These are phyloP conservation scores for Helicostylum pulchrum DNA, from an alignment of 192 early-diverging fungal species.

Conservation along the genomic window DNA sequence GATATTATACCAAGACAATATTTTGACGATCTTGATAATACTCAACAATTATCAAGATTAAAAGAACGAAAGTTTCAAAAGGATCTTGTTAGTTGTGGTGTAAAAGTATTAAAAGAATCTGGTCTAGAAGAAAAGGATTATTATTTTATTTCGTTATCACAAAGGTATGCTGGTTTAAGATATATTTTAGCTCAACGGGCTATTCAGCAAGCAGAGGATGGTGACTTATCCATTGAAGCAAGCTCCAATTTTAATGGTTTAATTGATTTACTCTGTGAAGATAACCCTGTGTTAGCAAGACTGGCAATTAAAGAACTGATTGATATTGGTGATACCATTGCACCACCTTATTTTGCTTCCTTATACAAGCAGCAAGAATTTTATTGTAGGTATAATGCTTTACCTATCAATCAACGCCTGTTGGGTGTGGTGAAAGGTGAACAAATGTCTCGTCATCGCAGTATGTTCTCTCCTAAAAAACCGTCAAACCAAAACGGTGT, in stretches of 20 bases:
- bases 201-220: conserved; percentile 28
- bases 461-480: conserved; percentile 12
- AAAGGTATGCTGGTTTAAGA: conserved; percentile 26
- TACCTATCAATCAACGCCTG: conserved; percentile 18
- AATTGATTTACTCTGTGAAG: conserved; percentile 15
- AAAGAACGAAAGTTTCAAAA: conserved; percentile 33
- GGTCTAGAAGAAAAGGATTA: conserved; percentile 3
- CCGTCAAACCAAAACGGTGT: background rate
- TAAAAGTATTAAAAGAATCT: conserved; percentile 18
- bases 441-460: conserved; percentile 26
- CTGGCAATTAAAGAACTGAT: conserved; percentile 33
- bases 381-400: conserved; percentile 14
- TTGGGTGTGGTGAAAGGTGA: conserved; percentile 28
- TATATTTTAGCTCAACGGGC: conserved; percentile 26
- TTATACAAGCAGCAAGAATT: conserved; percentile 19
- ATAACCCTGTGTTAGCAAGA: conserved; percentile 6
- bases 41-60: conserved; percentile 13
- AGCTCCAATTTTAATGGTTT: conserved; percentile 34
- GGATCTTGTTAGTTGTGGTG: conserved; percentile 24
- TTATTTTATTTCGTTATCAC: conserved; percentile 31
- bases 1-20: conserved; percentile 17
- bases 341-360: conserved; percentile 25
- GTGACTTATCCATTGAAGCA: conserved; percentile 27
- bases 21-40: background rate
- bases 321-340: conserved; percentile 26